Conservation (phyloP, 1,139 yeast genomes). For the Wickerhamomyces sp. region DNA sequence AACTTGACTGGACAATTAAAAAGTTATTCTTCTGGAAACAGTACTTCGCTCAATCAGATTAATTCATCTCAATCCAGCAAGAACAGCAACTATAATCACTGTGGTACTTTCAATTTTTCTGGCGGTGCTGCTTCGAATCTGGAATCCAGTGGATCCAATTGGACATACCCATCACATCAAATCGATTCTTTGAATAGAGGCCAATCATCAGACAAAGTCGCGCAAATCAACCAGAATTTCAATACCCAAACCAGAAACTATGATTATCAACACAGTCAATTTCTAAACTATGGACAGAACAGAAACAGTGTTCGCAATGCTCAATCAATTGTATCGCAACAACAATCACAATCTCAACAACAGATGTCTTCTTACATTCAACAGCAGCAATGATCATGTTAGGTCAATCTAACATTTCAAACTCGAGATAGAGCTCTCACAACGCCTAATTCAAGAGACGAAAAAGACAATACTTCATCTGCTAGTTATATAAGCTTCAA, state of each 20-base stretch:
- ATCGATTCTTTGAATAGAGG: too few species aligned
- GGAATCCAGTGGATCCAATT: slow-evolving; percentile 1
- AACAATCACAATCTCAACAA: neutral
- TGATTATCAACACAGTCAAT: neutral
- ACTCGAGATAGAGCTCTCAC: too few species aligned
- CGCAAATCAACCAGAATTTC: neutral
- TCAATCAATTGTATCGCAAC: slow-evolving; percentile 5
- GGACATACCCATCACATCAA: too few species aligned
- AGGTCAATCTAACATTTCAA: too few species aligned
- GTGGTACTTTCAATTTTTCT: neutral
- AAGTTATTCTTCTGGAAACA: slow-evolving; percentile 3
- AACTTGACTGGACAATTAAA: slow-evolving; percentile 1
- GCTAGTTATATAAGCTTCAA: too few species aligned
- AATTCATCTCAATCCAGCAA: slow-evolving; percentile 1
- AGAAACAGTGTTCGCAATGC: slow-evolving; percentile 1
- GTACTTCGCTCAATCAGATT: slow-evolving; percentile 1
- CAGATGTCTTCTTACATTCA: too few species aligned
- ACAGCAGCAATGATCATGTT: too few species aligned
- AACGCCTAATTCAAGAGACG: too few species aligned
- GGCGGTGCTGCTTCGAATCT: neutral
- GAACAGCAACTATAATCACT: neutral
- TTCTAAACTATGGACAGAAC: too few species aligned
- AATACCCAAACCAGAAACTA: neutral
- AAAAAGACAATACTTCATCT: too few species aligned
- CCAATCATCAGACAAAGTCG: neutral